Evolutionary conservation across 2,329 filamentous ascomycete genomes (phyloP), one percentile per base, ranked within the genome.

Genomic region (Thielaviopsis ethacetica): DNA sequence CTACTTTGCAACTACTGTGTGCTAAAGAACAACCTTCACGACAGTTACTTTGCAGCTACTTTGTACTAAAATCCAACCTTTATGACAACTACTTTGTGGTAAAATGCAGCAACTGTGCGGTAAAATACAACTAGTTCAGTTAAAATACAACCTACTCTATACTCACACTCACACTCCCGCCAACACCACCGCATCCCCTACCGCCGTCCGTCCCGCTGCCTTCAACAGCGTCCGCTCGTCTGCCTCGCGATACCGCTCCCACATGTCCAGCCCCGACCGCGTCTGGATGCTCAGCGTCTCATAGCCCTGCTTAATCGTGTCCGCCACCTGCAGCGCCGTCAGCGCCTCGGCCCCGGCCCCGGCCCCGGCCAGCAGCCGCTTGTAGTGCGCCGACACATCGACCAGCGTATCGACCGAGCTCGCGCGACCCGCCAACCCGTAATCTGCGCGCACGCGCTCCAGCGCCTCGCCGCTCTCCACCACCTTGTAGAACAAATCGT

Each of bases 401-500:
- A 95, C 83, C 30, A 96, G 76, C 0, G 88, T 94, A 54, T 88
- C 85, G 66, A 96, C 93, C 2, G 88, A 88, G 71, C 79, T 86
- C 53, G 78, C 81, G 53, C 81, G 71, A 61, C 76, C 79, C 1
- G 72, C 73, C 17, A 85, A 71, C 4, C 74, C 72, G 69, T 93
- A 97, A 10, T 81, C 84, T 62, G 90, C 82, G 49, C 88, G 82
- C 72, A 97, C 95, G 67, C 88, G 89, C 34, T 78, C 74, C 22
- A 97, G 78, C 13, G 88, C 79, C 54, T 95, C 88, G 12, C 91
- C 89, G 1, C 85, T 87, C 71, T 98, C 93, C 26, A 97, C 90
- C 1, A 97, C 80, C 72, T 98, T 98, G 80, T 98, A 98, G 73
- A 98, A 97, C 0, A 98, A 77, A 67, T 98, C 93, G 66, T 98